A percentile compares a stretch with the other conserved stretches of the same genome.
Conservation (phyloP, 2,329 filamentous ascomycete genomes). For the Penicillium sp. region DNA sequence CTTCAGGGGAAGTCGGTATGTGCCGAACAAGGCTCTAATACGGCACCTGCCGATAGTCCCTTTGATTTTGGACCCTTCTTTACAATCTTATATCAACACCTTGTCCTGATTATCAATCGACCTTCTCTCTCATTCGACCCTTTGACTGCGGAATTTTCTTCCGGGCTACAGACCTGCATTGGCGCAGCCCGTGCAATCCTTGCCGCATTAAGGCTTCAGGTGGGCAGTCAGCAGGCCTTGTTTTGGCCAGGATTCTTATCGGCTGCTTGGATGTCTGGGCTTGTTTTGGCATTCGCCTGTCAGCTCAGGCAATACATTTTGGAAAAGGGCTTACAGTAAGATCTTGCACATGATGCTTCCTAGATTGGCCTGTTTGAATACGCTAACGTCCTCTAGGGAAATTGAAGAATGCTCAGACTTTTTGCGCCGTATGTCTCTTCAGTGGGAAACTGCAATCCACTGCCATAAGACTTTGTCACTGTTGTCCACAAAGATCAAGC, state of each 20-base stretch:
- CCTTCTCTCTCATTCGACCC: constrained; percentile 48
- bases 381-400: constrained; percentile 36
- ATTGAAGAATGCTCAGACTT: constrained; percentile 43
- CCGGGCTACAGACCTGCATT: constrained; percentile 50
- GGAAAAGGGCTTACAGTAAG: constrained; percentile 42
- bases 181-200: constrained; percentile 48
- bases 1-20: constrained; percentile 30
- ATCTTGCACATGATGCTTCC: not conserved
- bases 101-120: constrained; percentile 49
- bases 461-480: constrained; percentile 46
- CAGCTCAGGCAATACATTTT: constrained; percentile 49
- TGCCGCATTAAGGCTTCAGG: constrained; percentile 43
- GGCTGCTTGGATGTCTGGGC: constrained; percentile 50
- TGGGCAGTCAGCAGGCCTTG: constrained; percentile 41
- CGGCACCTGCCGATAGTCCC: constrained; percentile 18
- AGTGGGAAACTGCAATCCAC: constrained; percentile 50
- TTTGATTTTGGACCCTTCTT: constrained; percentile 49
- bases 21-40: not conserved
- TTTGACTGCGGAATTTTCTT: constrained; percentile 48
- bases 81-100: constrained; percentile 50
- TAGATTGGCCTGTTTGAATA: not conserved
- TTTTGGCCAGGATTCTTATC: constrained; percentile 50
- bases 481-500: constrained; percentile 42
- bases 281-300: constrained; percentile 51
- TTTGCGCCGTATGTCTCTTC: constrained; percentile 43